Evolutionary conservation across 2,329 filamentous ascomycete genomes (phyloP).

Genomic region (Lachnellula occidentalis): DNA sequence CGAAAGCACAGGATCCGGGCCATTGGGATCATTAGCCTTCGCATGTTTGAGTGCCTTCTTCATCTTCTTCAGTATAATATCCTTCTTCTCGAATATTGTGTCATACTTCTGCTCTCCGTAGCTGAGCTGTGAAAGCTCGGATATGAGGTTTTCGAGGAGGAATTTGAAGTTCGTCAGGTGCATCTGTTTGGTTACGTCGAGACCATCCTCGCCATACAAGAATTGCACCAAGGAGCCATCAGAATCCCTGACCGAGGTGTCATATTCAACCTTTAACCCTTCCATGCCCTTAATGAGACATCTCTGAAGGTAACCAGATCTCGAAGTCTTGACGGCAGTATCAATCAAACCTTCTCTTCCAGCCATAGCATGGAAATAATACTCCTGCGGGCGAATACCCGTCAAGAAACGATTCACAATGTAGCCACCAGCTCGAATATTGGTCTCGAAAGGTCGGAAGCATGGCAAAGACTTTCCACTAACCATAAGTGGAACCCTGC

Average conservation of each 20-base stretch:
- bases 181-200: slow-evolving; percentile 91
- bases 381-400: slow-evolving; percentile 93
- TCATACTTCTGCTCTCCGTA: slow-evolving; percentile 52
- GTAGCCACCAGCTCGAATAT: slow-evolving; percentile 85
- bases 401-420: slow-evolving; percentile 96
- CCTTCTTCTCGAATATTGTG: slow-evolving; percentile 58
- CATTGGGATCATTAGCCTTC: slow-evolving; percentile 48
- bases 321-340: slow-evolving; percentile 96
- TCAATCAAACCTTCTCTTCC: slow-evolving; percentile 97
- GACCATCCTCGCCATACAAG: slow-evolving; percentile 90
- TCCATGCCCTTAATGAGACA: slow-evolving; percentile 99
- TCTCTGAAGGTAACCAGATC: slow-evolving; percentile 92
- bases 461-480: slow-evolving; percentile 94
- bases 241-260: slow-evolving; percentile 87
- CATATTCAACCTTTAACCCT: slow-evolving; percentile 85
- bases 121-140: slow-evolving; percentile 70
- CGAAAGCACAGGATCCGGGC: slow-evolving; percentile 65
- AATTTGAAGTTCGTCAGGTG: slow-evolving; percentile 90
- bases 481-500: slow-evolving; percentile 93
- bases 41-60: slow-evolving; percentile 75
- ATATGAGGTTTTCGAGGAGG: slow-evolving; percentile 77
- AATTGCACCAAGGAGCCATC: slow-evolving; percentile 94
- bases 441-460: slow-evolving; percentile 87
- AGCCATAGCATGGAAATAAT: slow-evolving; percentile 99
- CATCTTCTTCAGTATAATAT: slow-evolving; percentile 60